Percentiles rank a stretch among this genome's conserved stretches.
These are phyloP conservation scores for Ceratobasidium sp. DNA, from an alignment of 1,284 basidiomycete species.

Conservation along the genomic window DNA sequence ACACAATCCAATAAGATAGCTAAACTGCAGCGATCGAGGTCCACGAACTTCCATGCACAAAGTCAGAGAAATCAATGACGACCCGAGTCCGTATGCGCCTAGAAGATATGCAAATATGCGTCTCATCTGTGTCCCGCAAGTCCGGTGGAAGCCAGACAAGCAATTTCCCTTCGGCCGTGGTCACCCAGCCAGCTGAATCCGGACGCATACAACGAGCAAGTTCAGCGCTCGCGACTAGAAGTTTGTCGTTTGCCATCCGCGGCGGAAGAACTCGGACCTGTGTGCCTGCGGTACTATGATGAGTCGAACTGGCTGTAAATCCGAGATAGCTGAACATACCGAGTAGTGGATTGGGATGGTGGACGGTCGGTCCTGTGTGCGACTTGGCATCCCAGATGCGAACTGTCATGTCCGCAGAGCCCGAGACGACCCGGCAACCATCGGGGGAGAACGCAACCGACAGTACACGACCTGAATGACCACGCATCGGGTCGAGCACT, in stretches of 20 bases:
- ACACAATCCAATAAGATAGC: too few relatives aligned
- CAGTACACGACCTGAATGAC: not conserved
- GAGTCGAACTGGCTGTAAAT: too few relatives aligned
- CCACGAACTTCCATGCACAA: not conserved
- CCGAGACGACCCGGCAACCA: not conserved
- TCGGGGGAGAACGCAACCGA: not conserved
- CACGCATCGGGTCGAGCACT: not conserved
- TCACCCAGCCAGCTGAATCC: not conserved
- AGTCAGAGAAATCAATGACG: not conserved
- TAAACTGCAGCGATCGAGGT: not conserved
- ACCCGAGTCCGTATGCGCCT: not conserved
- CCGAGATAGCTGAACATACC: too few relatives aligned
- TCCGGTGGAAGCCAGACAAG: conserved; percentile 1
- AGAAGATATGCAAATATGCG: not conserved
- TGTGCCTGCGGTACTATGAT: too few relatives aligned
- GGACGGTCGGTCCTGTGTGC: too few relatives aligned
- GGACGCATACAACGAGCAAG: not conserved
- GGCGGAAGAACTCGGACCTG: too few relatives aligned
- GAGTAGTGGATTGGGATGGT: too few relatives aligned
- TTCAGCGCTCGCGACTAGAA: not conserved
- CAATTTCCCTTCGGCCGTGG: not conserved
- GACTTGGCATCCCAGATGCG: too few relatives aligned
- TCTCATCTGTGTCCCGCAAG: not conserved
- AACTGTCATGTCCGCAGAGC: not conserved
- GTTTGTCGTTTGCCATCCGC: too few relatives aligned